Evolutionary conservation across 164 flowering plant species (phyloP).

Genomic region (Macadamia integrifolia): DNA sequence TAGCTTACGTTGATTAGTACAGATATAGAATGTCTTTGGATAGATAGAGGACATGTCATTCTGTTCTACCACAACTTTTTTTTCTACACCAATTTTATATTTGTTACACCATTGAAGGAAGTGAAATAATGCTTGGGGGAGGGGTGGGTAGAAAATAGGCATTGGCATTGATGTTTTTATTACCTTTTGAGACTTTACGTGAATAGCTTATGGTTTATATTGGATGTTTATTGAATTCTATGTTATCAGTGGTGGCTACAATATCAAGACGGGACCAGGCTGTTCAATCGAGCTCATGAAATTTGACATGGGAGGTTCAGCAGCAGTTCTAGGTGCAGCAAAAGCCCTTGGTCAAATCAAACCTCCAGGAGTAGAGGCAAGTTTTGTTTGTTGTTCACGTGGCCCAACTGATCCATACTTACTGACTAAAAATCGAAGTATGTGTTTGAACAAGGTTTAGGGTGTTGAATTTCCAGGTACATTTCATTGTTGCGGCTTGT

Average conservation of each 20-base stretch:
- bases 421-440: neutral
- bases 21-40: neutral
- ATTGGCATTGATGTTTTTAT: neutral
- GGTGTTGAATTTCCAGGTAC: conserved; percentile 40
- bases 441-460: neutral
- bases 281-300: conserved; percentile 52
- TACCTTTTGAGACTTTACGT: neutral
- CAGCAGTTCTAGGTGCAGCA: conserved; percentile 59
- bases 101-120: neutral
- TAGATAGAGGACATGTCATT: neutral
- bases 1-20: neutral
- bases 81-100: neutral
- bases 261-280: conserved; percentile 54
- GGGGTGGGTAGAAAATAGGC: too few relatives aligned
- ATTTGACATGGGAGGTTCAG: conserved; percentile 58
- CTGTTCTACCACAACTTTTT: neutral
- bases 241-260: conserved; percentile 14
- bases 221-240: neutral
- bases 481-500: conserved; percentile 89
- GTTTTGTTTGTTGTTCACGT: neutral
- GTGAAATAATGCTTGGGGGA: neutral
- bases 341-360: conserved; percentile 53
- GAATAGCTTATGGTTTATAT: neutral
- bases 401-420: neutral
- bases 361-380: conserved; percentile 48